Evolutionary conservation across 352 stramenopile species (phyloP), one percentile per base, ranked within the genome.

Genomic region (Pythium utonaiense): DNA sequence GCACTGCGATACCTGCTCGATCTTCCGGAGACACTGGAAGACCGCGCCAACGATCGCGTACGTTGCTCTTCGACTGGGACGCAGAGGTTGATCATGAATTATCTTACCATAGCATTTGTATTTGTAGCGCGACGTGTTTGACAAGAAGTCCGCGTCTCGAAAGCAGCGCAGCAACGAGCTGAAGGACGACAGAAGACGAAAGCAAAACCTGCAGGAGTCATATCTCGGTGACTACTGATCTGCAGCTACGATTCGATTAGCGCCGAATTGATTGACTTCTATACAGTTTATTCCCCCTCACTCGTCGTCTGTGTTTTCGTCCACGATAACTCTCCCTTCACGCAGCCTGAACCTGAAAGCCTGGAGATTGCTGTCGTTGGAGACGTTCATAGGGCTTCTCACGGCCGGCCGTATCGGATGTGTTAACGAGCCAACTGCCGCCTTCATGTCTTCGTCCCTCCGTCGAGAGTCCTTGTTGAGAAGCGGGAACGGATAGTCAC

Each of bases 111-210:
- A 8, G 12, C 22, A 13, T 27, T 25, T 60, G 30, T 9, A 38
- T 47, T 9, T 30, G 21, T 55, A 91, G 81, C 76, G 84, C 36
- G 82, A 89, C 57, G 65, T 92, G 10, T 92, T 94, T 42, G 73
- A 92, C 64, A 94, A 94, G 60, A 92, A 92, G 31, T 92, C 82
- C 24, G 58, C 71, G 16, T 78, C 77, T 24, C 74, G 76, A 44
- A 94, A 94, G 69, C 79, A 88, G 57, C 77, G 80, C 36, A 91
- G 77, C 69, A 94, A 92, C 56, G 78, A 90, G 45, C 68, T 92
- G 24, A 94, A 92, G 62, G 76, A 69, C 48, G 82, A 94, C 25
- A 78, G 84, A 41, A 75, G 75, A 68, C 76, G 80, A 45, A 94
- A 94, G 67, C 80, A 91, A 59, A 69, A 91, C 52, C 69, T 89